Conservation (phyloP, 2,329 filamentous ascomycete species). For the Podosphaera fusca region DNA sequence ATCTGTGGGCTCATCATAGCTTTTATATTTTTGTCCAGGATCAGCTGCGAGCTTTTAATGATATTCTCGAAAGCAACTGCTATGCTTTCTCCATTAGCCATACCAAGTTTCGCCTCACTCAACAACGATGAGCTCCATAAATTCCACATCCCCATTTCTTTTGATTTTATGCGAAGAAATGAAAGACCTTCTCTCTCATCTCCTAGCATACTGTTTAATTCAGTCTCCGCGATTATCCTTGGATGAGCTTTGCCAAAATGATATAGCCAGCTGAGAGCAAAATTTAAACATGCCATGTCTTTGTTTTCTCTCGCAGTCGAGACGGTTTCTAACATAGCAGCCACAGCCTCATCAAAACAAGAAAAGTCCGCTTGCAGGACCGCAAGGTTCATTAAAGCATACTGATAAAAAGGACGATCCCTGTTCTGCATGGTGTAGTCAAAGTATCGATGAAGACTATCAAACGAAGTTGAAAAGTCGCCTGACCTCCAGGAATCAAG, state of each 20-base stretch:
- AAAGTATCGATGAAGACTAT: constrained; percentile 82
- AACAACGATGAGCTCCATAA: constrained; percentile 64
- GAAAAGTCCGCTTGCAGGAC: constrained; percentile 91
- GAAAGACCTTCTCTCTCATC: constrained; percentile 60
- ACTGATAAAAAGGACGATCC: constrained; percentile 76
- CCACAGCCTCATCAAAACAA: constrained; percentile 70
- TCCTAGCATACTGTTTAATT: constrained; percentile 50
- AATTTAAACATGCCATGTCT: constrained; percentile 82
- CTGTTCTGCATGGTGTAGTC: constrained; percentile 82
- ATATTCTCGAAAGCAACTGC: constrained; percentile 49
- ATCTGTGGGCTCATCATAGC: constrained; percentile 52
- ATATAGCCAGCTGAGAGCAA: constrained; percentile 86
- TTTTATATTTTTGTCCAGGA: constrained; percentile 52
- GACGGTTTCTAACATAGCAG: constrained; percentile 85
- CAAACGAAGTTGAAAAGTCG: constrained; percentile 74
- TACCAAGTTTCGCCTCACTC: constrained; percentile 60
- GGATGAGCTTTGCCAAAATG: constrained; percentile 80
- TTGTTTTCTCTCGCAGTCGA: constrained; percentile 85
- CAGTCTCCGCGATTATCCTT: constrained; percentile 43
- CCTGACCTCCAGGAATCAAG: constrained; percentile 82
- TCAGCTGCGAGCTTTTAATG: constrained; percentile 60
- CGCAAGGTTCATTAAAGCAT: constrained; percentile 78
- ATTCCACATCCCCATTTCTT: constrained; percentile 66
- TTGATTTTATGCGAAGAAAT: constrained; percentile 69
- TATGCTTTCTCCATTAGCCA: constrained; percentile 46